A percentile compares a stretch with the other conserved stretches of the same genome.
Evolutionary conservation across 2,329 filamentous ascomycete species (phyloP).

Genomic region (Colletotrichum agaves): DNA sequence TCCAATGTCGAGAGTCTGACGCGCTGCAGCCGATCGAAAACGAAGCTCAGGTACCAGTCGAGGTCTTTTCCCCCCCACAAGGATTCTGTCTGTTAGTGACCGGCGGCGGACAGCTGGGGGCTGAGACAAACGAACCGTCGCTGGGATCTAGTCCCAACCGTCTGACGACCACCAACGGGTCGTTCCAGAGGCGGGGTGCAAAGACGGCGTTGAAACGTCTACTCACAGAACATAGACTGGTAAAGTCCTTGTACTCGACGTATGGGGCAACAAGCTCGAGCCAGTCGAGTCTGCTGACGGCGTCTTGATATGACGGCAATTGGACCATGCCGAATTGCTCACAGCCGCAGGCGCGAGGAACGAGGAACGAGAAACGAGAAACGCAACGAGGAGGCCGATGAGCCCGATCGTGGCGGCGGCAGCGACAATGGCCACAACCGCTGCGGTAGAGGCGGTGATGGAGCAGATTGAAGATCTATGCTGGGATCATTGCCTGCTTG

Average conservation of each 20-base stretch:
- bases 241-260: conserved; percentile 53
- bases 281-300: conserved; percentile 59
- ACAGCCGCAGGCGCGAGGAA: too few relatives aligned
- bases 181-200: conserved; percentile 63
- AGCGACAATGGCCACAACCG: too few relatives aligned
- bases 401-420: too few relatives aligned
- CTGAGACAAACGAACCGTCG: conserved; percentile 52
- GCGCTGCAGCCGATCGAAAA: conserved; percentile 50
- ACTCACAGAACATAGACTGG: conserved; percentile 60
- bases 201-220: conserved; percentile 60
- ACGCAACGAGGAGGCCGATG: too few relatives aligned
- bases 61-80: conserved; percentile 51
- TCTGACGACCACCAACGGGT: conserved; percentile 55
- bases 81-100: conserved; percentile 11
- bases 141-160: conserved; percentile 54
- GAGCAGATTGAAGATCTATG: too few relatives aligned
- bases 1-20: conserved; percentile 52
- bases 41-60: conserved; percentile 60
- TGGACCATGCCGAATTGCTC: conserved; percentile 17
- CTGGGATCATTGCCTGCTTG: neutral
- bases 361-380: too few relatives aligned
- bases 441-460: too few relatives aligned
- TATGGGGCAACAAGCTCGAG: conserved; percentile 59
- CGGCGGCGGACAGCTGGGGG: neutral
- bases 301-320: conserved; percentile 66